Evolutionary conservation across 2,329 filamentous ascomycete genomes (phyloP).

Genomic region (Colletotrichum chlorophyti): DNA sequence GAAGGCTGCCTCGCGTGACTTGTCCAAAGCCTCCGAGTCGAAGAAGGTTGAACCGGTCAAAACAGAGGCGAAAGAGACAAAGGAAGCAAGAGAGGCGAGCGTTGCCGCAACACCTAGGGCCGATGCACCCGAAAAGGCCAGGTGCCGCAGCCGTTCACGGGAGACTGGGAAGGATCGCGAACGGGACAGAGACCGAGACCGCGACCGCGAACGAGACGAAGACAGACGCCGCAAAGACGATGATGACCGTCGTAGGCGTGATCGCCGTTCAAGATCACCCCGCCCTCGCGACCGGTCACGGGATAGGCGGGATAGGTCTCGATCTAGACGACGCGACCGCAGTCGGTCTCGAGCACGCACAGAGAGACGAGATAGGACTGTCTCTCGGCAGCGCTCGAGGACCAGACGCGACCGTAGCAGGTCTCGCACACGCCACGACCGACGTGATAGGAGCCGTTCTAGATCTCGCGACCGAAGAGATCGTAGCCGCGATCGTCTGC

Average conservation of each 20-base stretch:
- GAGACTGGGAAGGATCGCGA: slow-evolving; percentile 26
- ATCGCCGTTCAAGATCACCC: slow-evolving; percentile 48
- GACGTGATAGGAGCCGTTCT: slow-evolving; percentile 46
- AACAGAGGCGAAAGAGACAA: slow-evolving; percentile 40
- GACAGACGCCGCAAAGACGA: slow-evolving; percentile 40
- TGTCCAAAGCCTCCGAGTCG: slow-evolving; percentile 48
- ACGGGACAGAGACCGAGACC: slow-evolving; percentile 34
- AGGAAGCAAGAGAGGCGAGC: slow-evolving; percentile 40
- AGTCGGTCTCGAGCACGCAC: slow-evolving; percentile 39
- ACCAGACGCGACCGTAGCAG: slow-evolving; percentile 36
- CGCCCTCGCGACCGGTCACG: slow-evolving; percentile 41
- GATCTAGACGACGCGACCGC: slow-evolving; percentile 39
- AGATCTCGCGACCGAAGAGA: slow-evolving; percentile 34
- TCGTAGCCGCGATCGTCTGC: slow-evolving; percentile 44
- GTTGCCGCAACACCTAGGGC: slow-evolving; percentile 12
- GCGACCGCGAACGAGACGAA: slow-evolving; percentile 38
- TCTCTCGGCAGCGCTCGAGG: slow-evolving; percentile 39
- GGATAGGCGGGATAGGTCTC: slow-evolving; percentile 40
- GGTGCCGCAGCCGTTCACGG: slow-evolving; percentile 37
- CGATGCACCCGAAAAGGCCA: slow-evolving; percentile 17
- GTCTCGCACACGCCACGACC: slow-evolving; percentile 34
- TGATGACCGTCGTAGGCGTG: slow-evolving; percentile 39
- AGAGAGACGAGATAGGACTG: slow-evolving; percentile 45
- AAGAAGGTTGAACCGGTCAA: slow-evolving; percentile 47
- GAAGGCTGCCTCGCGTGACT: slow-evolving; percentile 45